Base-by-base conservation (phyloP, 2,329 filamentous ascomycete genomes). In the Apiospora rasikravindrae region DNA sequence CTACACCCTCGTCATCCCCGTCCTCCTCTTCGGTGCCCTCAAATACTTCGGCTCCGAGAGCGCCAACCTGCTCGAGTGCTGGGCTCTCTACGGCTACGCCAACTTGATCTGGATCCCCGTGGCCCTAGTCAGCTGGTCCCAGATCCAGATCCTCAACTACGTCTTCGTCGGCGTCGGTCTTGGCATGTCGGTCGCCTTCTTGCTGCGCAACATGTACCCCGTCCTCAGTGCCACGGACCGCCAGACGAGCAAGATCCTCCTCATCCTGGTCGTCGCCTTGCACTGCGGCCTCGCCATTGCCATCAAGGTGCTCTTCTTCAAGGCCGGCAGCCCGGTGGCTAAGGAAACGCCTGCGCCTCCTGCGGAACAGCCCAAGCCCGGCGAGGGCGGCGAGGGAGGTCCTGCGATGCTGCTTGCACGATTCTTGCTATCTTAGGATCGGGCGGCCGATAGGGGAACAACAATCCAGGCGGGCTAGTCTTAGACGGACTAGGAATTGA, bases 61-160 rank as follows among this genome's bases (percentile, higher is more conserved):
- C 71, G 95, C 96, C 74, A 97, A 98, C 83, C 86, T 99, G 73
- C 89, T 99, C 76, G 96, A 99, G 86, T 98, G 95, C 86, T 95
- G 94, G 91, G 94, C 95, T 73, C 86, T 99, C 47, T 99, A 98
- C 83, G 96, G 96, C 71, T 99, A 99, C 86, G 90, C 93, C 72
- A 99, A 99, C 84, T 86, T 99, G 78, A 94, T 99, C 80, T 99
- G 96, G 96, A 95, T 99, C 77, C 94, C 93, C 2, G 95, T 99
- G 61, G 95, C 96, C 67, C 84, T 97, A 74, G 94, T 98, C 76
- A 95, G 93, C 81, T 98, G 95, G 93, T 96, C 93, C 75, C 93
- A 93, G 70, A 86, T 98, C 77, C 91, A 90, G 71, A 90, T 94
- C 71, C 89, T 99, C 76, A 99, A 99, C 86, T 98, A 94, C 89